These are phyloP conservation scores for Wilcoxina mikolae DNA, from an alignment of 495 filamentous ascomycete genomes.

Conservation along the genomic window DNA sequence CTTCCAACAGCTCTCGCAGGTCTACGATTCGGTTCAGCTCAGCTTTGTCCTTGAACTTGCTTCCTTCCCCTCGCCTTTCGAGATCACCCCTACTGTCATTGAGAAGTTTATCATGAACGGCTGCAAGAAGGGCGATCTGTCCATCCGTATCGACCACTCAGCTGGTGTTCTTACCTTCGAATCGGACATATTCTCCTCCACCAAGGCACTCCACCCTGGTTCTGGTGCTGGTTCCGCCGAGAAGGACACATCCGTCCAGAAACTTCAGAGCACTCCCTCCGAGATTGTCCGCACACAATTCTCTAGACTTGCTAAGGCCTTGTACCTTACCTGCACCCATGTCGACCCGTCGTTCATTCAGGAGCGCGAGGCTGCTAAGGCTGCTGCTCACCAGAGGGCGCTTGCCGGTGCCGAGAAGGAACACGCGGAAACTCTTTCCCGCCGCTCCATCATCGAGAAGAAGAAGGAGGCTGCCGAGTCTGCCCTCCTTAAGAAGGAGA, in stretches of 20 bases:
- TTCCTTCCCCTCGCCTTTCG: slow-evolving; percentile 92
- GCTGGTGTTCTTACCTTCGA: slow-evolving; percentile 92
- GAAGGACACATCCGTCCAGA: slow-evolving; percentile 71
- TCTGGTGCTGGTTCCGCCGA: slow-evolving; percentile 80
- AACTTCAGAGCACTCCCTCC: slow-evolving; percentile 89
- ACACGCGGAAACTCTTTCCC: slow-evolving; percentile 72
- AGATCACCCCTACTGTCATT: slow-evolving; percentile 77
- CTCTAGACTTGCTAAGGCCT: slow-evolving; percentile 73
- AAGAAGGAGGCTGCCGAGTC: slow-evolving; percentile 87
- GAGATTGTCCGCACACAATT: slow-evolving; percentile 96
- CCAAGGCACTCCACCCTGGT: slow-evolving; percentile 79
- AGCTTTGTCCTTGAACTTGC: slow-evolving; percentile 86
- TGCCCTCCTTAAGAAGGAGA: slow-evolving; percentile 69
- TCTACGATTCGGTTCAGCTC: slow-evolving; percentile 95
- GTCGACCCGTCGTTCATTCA: slow-evolving; percentile 81
- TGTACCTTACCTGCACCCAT: slow-evolving; percentile 86
- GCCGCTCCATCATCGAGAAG: slow-evolving; percentile 83
- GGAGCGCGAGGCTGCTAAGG: slow-evolving; percentile 60
- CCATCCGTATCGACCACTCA: slow-evolving; percentile 90
- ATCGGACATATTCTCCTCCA: slow-evolving; percentile 92
- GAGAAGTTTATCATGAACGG: slow-evolving; percentile 99
- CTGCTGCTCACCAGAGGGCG: slow-evolving; percentile 62
- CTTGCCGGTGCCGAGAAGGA: slow-evolving; percentile 79
- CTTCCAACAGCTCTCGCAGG: slow-evolving; percentile 97
- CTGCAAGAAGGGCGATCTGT: slow-evolving; percentile 97